Evolutionary conservation across 305 asterid species (phyloP), one percentile per base, ranked within the genome.

Genomic region (Solanum hybrid): DNA sequence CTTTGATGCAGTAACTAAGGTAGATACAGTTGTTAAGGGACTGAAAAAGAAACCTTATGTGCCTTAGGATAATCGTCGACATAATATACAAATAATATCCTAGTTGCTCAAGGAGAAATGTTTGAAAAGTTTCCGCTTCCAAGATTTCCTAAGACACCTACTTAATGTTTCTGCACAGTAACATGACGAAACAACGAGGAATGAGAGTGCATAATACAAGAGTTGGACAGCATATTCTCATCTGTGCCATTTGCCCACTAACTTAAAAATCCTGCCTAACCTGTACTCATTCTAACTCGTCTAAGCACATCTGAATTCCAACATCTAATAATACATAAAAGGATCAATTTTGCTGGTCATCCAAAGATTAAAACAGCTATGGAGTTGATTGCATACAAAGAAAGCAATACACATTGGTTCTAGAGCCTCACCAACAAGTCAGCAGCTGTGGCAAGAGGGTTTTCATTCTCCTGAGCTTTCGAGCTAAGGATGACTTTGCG

Each of bases 341-440:
- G 73, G 31, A 84, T 84, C 42, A 84, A 4, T 32, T 82, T 84
- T 84, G 42, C 75, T 84, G 75, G 75, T 84, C 75, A 84, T 84
- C 75, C 42, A 11, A 19, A 84, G 75, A 84, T 29, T 10, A 31
- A 51, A 84, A 6, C 22, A 84, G 1, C 75, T 19, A 84, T 19
- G 9, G 19, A 3, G 22, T 84, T 19, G 87, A 84, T 45, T 87
- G 51, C 89, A 87, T 73, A 64, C 89, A 73, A 35, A 75, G 27
- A 89, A 85, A 45, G 51, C 82, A 60, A 82, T 80, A 88, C 12
- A 87, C 71, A 87, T 56, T 42, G 78, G 79, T 89, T 91, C 71
- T 89, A 87, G 91, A 90, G 89, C 92, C 96, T 93, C 90, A 98
- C 99, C 98, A 96, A 93, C 80, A 91, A 90, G 80, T 92, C 90